These are phyloP conservation scores for Scedosporium apiospermum DNA, from an alignment of 2,329 filamentous ascomycete genomes.

Conservation along the genomic window DNA sequence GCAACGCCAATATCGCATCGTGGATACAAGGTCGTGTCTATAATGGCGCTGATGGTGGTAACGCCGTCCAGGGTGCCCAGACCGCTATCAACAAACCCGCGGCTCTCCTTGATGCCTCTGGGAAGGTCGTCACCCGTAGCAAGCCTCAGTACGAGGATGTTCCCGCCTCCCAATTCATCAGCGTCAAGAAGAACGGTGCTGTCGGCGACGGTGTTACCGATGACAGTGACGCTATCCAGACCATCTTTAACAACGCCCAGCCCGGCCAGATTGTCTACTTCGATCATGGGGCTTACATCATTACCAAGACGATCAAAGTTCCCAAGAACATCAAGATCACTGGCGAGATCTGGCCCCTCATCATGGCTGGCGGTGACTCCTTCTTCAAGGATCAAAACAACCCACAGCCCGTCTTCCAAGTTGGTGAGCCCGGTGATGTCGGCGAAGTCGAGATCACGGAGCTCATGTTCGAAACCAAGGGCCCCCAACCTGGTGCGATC, in stretches of 20 bases:
- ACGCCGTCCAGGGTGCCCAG: constrained; percentile 51
- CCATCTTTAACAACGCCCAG: constrained; percentile 58
- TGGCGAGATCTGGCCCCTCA: constrained; percentile 83
- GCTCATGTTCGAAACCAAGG: constrained; percentile 74
- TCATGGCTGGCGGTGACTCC: constrained; percentile 67
- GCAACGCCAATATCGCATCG: constrained; percentile 57
- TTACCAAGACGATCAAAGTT: constrained; percentile 60
- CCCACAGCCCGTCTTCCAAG: constrained; percentile 75
- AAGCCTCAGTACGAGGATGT: constrained; percentile 81
- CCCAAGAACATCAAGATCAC: constrained; percentile 78
- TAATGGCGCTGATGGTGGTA: constrained; percentile 31
- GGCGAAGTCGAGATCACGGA: constrained; percentile 84
- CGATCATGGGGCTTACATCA: constrained; percentile 63
- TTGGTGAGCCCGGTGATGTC: constrained; percentile 67
- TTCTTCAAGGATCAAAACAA: constrained; percentile 66
- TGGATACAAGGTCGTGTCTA: constrained; percentile 79
- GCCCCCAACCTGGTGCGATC: constrained; percentile 77
- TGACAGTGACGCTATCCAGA: constrained; percentile 78
- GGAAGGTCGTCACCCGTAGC: constrained; percentile 69
- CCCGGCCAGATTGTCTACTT: constrained; percentile 62
- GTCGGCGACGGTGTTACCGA: constrained; percentile 82
- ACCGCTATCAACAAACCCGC: constrained; percentile 51
- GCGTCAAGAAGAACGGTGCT: constrained; percentile 72
- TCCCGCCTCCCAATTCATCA: constrained; percentile 62
- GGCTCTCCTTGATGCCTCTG: constrained; percentile 51